These are phyloP conservation scores for Coleophoma eucalyptorum DNA, from an alignment of 2,329 filamentous ascomycete genomes.

Conservation along the genomic window DNA sequence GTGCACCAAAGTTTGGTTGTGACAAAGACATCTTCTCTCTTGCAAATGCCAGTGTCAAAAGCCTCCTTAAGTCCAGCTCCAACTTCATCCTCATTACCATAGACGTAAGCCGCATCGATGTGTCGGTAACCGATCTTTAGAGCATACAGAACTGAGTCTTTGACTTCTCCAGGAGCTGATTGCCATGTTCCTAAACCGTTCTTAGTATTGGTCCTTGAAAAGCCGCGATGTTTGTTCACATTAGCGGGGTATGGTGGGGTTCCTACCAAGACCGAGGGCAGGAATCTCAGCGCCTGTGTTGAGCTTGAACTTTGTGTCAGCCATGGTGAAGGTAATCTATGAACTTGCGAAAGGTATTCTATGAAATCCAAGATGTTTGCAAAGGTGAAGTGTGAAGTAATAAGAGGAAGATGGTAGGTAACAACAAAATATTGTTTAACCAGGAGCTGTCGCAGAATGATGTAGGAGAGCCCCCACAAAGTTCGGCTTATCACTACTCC, in stretches of 20 bases:
- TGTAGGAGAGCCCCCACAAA: too few relatives aligned
- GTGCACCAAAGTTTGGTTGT: constrained; percentile 70
- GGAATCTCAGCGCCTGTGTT: constrained; percentile 33
- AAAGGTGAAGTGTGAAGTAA: too few relatives aligned
- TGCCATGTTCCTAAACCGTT: constrained; percentile 36
- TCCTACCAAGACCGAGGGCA: constrained; percentile 34
- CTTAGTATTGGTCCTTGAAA: background rate
- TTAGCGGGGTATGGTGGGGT: background rate
- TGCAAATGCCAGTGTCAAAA: constrained; percentile 62
- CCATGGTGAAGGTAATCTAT: constrained; percentile 13
- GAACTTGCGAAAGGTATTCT: background rate
- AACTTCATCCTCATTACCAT: constrained; percentile 80
- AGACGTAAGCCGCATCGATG: constrained; percentile 64
- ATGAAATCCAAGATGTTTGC: too few relatives aligned
- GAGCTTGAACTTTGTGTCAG: constrained; percentile 26
- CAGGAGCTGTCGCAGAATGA: too few relatives aligned
- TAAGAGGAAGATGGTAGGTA: too few relatives aligned
- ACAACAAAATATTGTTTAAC: too few relatives aligned
- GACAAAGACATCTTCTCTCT: constrained; percentile 61
- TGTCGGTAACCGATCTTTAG: constrained; percentile 48
- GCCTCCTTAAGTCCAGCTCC: constrained; percentile 73
- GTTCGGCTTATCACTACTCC: too few relatives aligned
- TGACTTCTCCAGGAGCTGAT: constrained; percentile 36
- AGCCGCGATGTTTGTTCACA: too few relatives aligned
- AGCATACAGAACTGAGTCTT: constrained; percentile 32